Conservation (phyloP, 805 yeast species). For the Citeromyces matritensis region DNA sequence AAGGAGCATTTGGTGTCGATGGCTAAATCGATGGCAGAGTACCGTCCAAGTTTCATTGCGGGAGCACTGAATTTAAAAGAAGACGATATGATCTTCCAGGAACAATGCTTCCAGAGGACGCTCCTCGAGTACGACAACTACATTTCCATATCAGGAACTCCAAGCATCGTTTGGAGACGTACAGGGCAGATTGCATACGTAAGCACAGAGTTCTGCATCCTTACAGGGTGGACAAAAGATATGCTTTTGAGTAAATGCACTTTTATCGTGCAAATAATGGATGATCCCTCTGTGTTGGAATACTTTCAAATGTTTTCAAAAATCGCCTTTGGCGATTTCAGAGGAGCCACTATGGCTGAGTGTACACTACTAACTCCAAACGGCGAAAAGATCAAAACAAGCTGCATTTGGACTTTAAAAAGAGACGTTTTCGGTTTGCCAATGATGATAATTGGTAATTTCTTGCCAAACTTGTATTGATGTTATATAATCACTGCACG, state of each 20-base stretch:
- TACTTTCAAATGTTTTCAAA: conserved; percentile 77
- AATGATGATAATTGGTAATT: conserved; percentile 91
- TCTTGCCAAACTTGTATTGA: conserved; percentile 53
- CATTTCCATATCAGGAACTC: conserved; percentile 78
- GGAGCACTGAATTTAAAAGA: conserved; percentile 80
- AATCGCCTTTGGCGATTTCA: conserved; percentile 82
- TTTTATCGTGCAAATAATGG: conserved; percentile 72
- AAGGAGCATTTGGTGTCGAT: conserved; percentile 59
- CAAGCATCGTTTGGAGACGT: conserved; percentile 90
- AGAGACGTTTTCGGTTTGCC: conserved; percentile 95
- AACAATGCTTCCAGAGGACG: conserved; percentile 90
- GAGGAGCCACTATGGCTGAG: conserved; percentile 78
- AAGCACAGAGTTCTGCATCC: conserved; percentile 81
- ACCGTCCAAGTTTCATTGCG: conserved; percentile 87
- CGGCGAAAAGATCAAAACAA: conserved; percentile 46
- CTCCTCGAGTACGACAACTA: conserved; percentile 78
- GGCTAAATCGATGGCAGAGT: conserved; percentile 81
- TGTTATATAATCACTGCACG: conserved; percentile 43
- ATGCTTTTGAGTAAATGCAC: conserved; percentile 52
- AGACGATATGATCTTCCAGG: conserved; percentile 88
- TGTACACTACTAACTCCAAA: conserved; percentile 60
- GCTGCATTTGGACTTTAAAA: conserved; percentile 85
- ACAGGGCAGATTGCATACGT: conserved; percentile 93
- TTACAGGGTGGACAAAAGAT: conserved; percentile 81
- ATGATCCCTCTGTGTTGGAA: conserved; percentile 73